Evolutionary conservation across 169 alveolate genomes (phyloP), one percentile per base, ranked within the genome.

Genomic region (Eimeria maxima): DNA sequence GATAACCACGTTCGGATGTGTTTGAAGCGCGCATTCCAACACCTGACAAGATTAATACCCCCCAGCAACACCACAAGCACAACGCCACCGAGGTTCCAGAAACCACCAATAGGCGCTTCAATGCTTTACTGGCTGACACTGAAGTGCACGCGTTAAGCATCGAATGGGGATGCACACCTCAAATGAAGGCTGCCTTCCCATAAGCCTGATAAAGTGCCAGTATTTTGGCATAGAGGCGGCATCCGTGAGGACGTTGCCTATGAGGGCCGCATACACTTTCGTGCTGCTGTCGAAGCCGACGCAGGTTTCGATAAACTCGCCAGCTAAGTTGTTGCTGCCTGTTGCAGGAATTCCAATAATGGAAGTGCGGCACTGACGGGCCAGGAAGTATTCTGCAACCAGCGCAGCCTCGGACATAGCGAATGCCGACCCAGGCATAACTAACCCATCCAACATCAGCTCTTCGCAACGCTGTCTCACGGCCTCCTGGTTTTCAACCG

Each of bases 261-360:
- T 98, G 93, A 99, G 97, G 47, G 99, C 98, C 78, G 99, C 99
- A 96, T 99, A 99, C 74, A 95, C 96, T 97, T 99, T 99, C 13
- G 99, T 98, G 90, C 99, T 99, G 84, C 99, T 97, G 96, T 99
- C 99, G 96, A 99, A 99, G 22, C 99, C 99, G 55, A 99, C 99
- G 67, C 99, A 98, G 24, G 99, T 97, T 97, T 99, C 97, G 63
- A 96, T 91, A 24, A 96, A 57, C 76, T 73, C 92, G 97, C 97
- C 81, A 29, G 80, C 71, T 50, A 95, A 47, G 47, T 95, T 95
- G 78, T 99, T 99, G 93, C 99, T 99, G 67, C 95, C 95, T 0
- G 99, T 99, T 69, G 99, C 99, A 3, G 99, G 99, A 63, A 99
- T 98, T 8, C 99, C 99, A 76, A 99, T 98, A 63, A 99, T 99